These are phyloP conservation scores for Mycena rosella DNA, from an alignment of 768 basidiomycete genomes.

Conservation along the genomic window DNA sequence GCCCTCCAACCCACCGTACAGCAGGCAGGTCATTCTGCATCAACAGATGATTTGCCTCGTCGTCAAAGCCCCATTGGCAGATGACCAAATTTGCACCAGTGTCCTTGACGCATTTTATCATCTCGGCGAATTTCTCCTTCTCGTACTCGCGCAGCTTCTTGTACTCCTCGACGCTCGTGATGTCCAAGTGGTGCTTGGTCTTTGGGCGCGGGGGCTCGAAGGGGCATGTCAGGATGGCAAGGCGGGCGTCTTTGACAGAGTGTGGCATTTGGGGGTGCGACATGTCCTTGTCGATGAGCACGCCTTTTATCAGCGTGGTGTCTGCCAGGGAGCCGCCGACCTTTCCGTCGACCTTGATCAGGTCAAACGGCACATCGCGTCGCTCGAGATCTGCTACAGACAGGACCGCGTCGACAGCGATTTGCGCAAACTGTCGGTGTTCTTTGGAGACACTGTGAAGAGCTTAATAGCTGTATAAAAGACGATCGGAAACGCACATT, in stretches of 20 bases:
- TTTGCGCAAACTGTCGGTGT: conserved; percentile 94
- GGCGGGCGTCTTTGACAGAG: conserved; percentile 85
- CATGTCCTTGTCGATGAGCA: conserved; percentile 99
- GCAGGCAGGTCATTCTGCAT: conserved; percentile 99
- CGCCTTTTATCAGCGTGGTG: conserved; percentile 94
- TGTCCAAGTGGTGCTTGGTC: conserved; percentile 99
- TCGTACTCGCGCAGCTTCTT: conserved; percentile 95
- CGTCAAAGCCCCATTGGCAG: conserved; percentile 99
- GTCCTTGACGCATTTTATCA: conserved; percentile 97
- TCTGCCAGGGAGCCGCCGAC: conserved; percentile 98
- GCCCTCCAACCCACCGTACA: conserved; percentile 99
- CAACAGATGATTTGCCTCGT: conserved; percentile 97
- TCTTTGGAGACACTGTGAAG: conserved; percentile 92
- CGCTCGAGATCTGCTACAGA: conserved; percentile 96
- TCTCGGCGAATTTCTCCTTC: conserved; percentile 94
- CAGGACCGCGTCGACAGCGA: conserved; percentile 97
- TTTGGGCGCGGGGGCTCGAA: conserved; percentile 99
- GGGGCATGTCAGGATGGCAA: conserved; percentile 98
- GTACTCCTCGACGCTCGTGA: conserved; percentile 96
- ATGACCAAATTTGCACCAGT: conserved; percentile 98
- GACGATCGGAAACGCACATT: conserved; percentile 72
- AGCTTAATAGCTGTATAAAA: conserved; percentile 8
- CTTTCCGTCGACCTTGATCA: conserved; percentile 99
- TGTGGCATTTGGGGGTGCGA: conserved; percentile 99
- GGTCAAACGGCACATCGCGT: conserved; percentile 95